Conservation (phyloP, 2,329 filamentous ascomycete species). For the Colletotrichum lindemuthianum region DNA sequence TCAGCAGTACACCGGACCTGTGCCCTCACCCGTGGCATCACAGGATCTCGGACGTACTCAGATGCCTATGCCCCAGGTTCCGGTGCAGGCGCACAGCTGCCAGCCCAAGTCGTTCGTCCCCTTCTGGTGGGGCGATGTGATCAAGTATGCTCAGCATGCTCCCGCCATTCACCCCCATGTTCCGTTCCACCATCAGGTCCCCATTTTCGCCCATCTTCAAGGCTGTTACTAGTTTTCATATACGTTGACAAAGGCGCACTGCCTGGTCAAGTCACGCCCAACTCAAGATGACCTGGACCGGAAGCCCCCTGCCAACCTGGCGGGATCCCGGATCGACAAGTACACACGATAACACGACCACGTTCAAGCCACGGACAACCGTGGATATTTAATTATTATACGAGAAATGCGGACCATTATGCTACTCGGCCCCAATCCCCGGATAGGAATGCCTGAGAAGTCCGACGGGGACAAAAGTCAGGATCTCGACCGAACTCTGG, state of each 20-base stretch:
- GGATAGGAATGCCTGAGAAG: constrained; percentile 3
- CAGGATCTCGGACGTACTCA: constrained; percentile 44
- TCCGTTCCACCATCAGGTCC: constrained; percentile 63
- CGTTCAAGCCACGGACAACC: constrained; percentile 8
- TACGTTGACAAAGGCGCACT: constrained; percentile 16
- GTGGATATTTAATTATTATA: constrained; percentile 22
- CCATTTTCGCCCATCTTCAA: constrained; percentile 62
- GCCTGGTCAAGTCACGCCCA: not conserved
- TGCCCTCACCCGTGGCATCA: constrained; percentile 40
- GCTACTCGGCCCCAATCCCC: constrained; percentile 9
- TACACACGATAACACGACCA: constrained; percentile 3
- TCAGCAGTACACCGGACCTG: constrained; percentile 56
- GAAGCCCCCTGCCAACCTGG: too few species aligned
- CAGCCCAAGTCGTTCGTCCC: constrained; percentile 60
- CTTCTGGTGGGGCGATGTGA: constrained; percentile 61
- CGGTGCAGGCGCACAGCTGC: constrained; percentile 48
- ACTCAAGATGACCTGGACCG: not conserved
- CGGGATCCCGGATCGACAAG: not conserved
- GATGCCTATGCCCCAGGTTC: constrained; percentile 46
- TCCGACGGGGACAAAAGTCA: constrained; percentile 12
- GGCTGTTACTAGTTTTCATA: constrained; percentile 56
- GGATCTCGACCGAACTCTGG: constrained; percentile 1
- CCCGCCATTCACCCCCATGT: constrained; percentile 60
- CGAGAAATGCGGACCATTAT: constrained; percentile 18
- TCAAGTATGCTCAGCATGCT: constrained; percentile 62